These are phyloP conservation scores for Dendrobium catenatum DNA, from an alignment of 106 monocot species.

Conservation along the genomic window DNA sequence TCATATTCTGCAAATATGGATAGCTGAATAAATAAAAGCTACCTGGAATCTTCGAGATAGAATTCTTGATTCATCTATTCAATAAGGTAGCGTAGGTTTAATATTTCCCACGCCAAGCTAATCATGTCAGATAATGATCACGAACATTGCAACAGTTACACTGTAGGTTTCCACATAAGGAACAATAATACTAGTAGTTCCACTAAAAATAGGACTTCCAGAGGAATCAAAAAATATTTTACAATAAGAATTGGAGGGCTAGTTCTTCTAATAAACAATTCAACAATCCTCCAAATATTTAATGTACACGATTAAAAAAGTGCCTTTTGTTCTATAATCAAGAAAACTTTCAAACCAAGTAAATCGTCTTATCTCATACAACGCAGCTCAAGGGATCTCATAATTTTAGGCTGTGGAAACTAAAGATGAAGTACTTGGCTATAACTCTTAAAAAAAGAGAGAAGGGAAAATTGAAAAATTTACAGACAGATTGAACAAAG, in stretches of 20 bases:
- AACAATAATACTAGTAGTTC: too few relatives aligned
- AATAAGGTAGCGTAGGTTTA: too few relatives aligned
- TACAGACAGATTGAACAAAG: slow-evolving; percentile 22
- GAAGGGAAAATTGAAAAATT: slow-evolving; percentile 13
- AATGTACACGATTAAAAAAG: neutral
- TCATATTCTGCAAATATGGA: too few relatives aligned
- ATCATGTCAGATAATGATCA: too few relatives aligned
- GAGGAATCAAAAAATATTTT: neutral
- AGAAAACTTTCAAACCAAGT: neutral
- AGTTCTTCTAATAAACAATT: neutral
- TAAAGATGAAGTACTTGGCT: neutral
- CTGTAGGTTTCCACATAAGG: too few relatives aligned
- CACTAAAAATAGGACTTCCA: too few relatives aligned
- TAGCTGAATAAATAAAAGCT: too few relatives aligned
- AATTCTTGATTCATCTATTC: too few relatives aligned
- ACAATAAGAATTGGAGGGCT: neutral
- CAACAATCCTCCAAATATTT: neutral
- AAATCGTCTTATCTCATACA: slow-evolving; percentile 6
- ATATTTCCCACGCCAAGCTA: too few relatives aligned
- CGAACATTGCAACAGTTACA: too few relatives aligned
- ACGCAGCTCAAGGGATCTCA: neutral
- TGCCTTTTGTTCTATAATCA: neutral
- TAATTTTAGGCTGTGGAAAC: slow-evolving; percentile 5
- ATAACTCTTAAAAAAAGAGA: neutral
- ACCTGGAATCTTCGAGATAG: too few relatives aligned